Evolutionary conservation across 1,284 basidiomycete species (phyloP).

Genomic region (Cutaneotrichosporon mucoides): DNA sequence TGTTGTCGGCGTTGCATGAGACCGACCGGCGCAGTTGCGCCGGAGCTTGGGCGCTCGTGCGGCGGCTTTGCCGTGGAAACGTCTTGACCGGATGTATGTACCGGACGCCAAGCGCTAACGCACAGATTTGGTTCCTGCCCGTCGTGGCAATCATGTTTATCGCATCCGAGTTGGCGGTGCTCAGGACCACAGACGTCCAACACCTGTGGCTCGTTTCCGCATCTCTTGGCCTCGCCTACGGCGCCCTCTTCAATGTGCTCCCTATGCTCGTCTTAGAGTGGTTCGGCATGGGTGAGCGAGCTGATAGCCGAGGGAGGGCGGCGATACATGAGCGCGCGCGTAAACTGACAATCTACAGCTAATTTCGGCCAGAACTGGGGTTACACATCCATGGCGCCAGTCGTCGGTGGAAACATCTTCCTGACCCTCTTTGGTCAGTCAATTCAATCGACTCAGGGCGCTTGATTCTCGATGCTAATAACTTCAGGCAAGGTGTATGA

Average conservation of each 20-base stretch:
- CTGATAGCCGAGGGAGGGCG: not conserved
- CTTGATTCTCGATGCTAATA: no score
- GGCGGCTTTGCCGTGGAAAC: no score
- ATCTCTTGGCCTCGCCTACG: slow-evolving; percentile 69
- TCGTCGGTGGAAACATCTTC: slow-evolving; percentile 77
- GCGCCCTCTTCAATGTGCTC: slow-evolving; percentile 69
- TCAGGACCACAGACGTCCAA: slow-evolving; percentile 58
- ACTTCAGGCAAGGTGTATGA: slow-evolving; percentile 59
- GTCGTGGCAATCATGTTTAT: slow-evolving; percentile 65
- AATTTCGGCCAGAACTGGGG: slow-evolving; percentile 73
- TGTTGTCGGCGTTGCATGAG: no score
- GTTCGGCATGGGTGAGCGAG: slow-evolving; percentile 67
- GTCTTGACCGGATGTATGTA: no score
- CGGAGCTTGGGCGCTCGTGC: no score
- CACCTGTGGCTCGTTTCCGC: slow-evolving; percentile 71
- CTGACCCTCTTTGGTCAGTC: slow-evolving; percentile 69
- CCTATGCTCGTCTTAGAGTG: slow-evolving; percentile 77
- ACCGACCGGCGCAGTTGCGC: no score
- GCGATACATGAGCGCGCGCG: no score
- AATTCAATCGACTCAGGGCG: no score
- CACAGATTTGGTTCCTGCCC: slow-evolving; percentile 59
- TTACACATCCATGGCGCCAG: slow-evolving; percentile 67
- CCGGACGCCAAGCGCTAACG: not conserved
- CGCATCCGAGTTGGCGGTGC: slow-evolving; percentile 62
- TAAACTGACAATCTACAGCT: slow-evolving; percentile 3